Conservation (phyloP, 805 yeast genomes). For the Candida sakaeoensis region DNA sequence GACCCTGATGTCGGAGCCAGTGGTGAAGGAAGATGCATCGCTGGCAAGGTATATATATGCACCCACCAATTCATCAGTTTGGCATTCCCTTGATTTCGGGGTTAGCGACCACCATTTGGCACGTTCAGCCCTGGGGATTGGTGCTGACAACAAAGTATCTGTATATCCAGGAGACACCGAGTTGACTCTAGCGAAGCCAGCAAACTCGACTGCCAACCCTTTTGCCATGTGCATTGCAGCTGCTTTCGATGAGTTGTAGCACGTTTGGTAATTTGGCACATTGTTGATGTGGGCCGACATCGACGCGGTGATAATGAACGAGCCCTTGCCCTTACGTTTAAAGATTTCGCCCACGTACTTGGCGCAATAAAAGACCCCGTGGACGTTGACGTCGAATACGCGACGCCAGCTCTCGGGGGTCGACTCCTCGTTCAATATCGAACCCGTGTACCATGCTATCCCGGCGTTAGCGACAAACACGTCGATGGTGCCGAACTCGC, state of each 20-base stretch:
- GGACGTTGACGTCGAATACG: slow-evolving; percentile 70
- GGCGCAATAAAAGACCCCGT: slow-evolving; percentile 79
- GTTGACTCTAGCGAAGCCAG: slow-evolving; percentile 79
- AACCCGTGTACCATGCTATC: slow-evolving; percentile 45
- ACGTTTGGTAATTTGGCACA: slow-evolving; percentile 82
- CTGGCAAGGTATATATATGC: slow-evolving; percentile 78
- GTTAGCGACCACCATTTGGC: slow-evolving; percentile 38
- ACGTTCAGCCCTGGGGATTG: slow-evolving; percentile 34
- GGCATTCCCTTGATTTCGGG: slow-evolving; percentile 77
- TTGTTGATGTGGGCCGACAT: slow-evolving; percentile 88
- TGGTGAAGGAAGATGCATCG: slow-evolving; percentile 74
- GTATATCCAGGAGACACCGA: slow-evolving; percentile 85
- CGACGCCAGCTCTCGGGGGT: slow-evolving; percentile 64
- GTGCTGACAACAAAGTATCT: slow-evolving; percentile 57
- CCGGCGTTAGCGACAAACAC: slow-evolving; percentile 47
- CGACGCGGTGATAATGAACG: slow-evolving; percentile 80
- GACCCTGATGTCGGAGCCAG: slow-evolving; percentile 72
- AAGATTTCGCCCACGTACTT: slow-evolving; percentile 70
- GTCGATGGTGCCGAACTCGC: slow-evolving; percentile 35
- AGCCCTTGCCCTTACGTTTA: slow-evolving; percentile 69
- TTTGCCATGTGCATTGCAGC: slow-evolving; percentile 72
- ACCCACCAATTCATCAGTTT: slow-evolving; percentile 71
- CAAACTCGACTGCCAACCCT: slow-evolving; percentile 85
- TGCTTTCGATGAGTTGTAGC: slow-evolving; percentile 85
- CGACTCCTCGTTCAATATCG: slow-evolving; percentile 36